A percentile compares a stretch with the other conserved stretches of the same genome.
Conservation (phyloP, 1,284 basidiomycete species). For the Gomphus sp. region DNA sequence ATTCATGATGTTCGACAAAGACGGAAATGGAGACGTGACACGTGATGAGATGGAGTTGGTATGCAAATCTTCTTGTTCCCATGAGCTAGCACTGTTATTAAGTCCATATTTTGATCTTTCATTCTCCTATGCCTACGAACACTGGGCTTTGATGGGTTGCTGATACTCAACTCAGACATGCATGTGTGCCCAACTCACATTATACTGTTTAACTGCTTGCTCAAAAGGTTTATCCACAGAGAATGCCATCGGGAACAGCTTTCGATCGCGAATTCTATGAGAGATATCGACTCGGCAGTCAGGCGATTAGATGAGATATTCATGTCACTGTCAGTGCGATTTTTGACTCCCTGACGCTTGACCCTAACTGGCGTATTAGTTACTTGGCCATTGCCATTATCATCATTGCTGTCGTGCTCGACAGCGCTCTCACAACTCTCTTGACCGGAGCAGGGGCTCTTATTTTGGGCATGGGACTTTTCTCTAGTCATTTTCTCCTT, state of each 20-base stretch:
- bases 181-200: background rate
- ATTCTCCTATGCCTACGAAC: too few relatives aligned
- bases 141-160: background rate
- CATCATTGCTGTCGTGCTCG: constrained; percentile 68
- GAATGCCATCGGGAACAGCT: constrained; percentile 82
- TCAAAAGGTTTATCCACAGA: constrained; percentile 23
- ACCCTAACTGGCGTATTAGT: background rate
- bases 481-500: background rate
- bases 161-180: constrained; percentile 6
- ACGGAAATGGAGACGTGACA: constrained; percentile 71
- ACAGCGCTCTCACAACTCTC: constrained; percentile 58
- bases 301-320: constrained; percentile 70
- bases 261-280: constrained; percentile 81
- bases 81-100: background rate
- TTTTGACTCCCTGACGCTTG: background rate
- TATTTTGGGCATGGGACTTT: constrained; percentile 50
- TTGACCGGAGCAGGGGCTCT: constrained; percentile 78
- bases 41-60: constrained; percentile 74
- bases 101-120: background rate
- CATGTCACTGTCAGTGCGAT: constrained; percentile 39
- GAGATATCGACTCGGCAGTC: constrained; percentile 85
- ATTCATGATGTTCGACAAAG: constrained; percentile 75
- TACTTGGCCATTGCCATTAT: constrained; percentile 58
- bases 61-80: constrained; percentile 38
- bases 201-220: background rate